Evolutionary conservation across 805 yeast genomes (phyloP), one percentile per base, ranked within the genome.

Genomic region (Pichia deserticola): DNA sequence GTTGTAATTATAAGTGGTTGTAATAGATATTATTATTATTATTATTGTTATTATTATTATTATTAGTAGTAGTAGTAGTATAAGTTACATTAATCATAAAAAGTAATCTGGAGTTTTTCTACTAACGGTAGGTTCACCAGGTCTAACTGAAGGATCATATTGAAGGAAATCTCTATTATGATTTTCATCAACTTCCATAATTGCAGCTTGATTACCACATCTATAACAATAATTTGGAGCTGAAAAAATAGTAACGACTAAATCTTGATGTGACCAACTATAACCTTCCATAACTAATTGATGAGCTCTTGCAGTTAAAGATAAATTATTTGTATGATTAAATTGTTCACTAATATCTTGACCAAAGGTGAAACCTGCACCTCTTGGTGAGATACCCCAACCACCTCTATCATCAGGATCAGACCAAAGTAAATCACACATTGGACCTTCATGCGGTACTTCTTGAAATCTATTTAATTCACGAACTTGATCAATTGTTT

Each of bases 311-410:
- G 97, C 96, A 55, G 90, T 85, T 54, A 90, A 72, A 47, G 86
- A 76, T 56, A 90, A 73, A 56, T 85, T 89, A 66, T 90, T 90
- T 20, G 89, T 84, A 69, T 89, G 96, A 65, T 90, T 90, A 70
- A 90, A 90, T 64, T 89, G 95, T 65, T 87, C 95, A 57, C 90
- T 80, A 60, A 89, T 88, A 73, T 90, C 96, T 71, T 85, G 95
- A 60, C 97, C 97, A 79, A 90, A 90, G 62, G 96, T 88, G 83
- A 86, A 90, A 68, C 97, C 97, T 54, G 97, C 97, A 75, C 97
- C 97, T 79, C 97, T 82, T 68, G 97, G 96, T 63, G 93, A 84
- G 57, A 90, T 87, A 55, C 96, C 96, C 97, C 97, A 90, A 60
- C 96, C 97, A 59, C 96, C 96, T 65, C 97, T 77, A 68, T 90